These are phyloP conservation scores for Aspergillus sp. DNA, from an alignment of 2,329 filamentous ascomycete genomes.

Conservation along the genomic window DNA sequence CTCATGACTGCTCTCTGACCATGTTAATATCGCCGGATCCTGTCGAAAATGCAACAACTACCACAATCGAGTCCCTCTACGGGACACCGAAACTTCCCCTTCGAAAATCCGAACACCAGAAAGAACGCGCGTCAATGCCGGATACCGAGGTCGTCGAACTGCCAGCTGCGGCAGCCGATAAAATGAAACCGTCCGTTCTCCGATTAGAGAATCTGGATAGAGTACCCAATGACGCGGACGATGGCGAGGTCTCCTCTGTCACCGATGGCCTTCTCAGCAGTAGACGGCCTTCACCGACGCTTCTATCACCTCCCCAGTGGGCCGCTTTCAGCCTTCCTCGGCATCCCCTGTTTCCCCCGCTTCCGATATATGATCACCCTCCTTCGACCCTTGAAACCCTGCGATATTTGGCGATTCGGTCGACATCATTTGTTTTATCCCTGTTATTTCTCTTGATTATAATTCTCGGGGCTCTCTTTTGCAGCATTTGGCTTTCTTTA, in stretches of 20 bases:
- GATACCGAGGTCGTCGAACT: neutral
- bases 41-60: neutral
- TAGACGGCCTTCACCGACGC: neutral
- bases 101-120: neutral
- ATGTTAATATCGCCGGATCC: constrained; percentile 5
- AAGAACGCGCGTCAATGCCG: constrained; percentile 1
- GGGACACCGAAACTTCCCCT: neutral
- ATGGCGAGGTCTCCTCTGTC: constrained; percentile 6
- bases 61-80: neutral
- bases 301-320: neutral
- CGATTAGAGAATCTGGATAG: constrained; percentile 4
- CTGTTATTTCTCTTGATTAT: constrained; percentile 74
- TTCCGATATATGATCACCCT: constrained; percentile 74
- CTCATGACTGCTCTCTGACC: constrained; percentile 2
- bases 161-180: neutral
- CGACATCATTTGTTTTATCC: constrained; percentile 73
- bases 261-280: constrained; percentile 16
- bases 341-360: constrained; percentile 69
- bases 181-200: neutral
- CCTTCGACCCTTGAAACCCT: constrained; percentile 64
- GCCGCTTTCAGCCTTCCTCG: neutral
- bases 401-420: constrained; percentile 65
- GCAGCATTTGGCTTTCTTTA: constrained; percentile 58
- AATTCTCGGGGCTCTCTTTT: constrained; percentile 70
- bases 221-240: constrained; percentile 1